Base-by-base conservation (phyloP, 2,329 filamentous ascomycete genomes). In the Graphiopsis chlorocephala region DNA sequence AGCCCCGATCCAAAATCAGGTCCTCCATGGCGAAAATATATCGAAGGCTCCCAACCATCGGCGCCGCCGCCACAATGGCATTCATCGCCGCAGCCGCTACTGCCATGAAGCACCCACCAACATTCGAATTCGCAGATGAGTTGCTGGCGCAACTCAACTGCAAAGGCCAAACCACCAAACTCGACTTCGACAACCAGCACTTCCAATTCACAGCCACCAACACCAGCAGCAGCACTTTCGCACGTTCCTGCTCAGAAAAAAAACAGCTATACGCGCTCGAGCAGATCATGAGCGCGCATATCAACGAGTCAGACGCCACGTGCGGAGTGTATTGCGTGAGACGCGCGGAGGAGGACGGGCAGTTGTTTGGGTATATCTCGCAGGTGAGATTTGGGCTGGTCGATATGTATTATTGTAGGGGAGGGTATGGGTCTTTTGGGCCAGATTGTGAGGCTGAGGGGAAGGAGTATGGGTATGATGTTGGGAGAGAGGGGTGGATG, bases 321-420 rank as follows among this genome's bases (percentile, higher is more conserved):
- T 52, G 26, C 26, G 26, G 48, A n/a, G 48, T 52, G 15, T 52
- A 15, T 14, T 52, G 48, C 48, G 11, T 29, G 23, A 15, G 48
- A 52, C 4, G 17, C 3, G 48, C 25, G 1, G 38, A 42, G n/a
- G 15, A 3, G 1, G 26, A 26, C 3, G 48, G 48, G 2, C 15
- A 52, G 15, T 26, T 6, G 48, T 29, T 52, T 31, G 47, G 47
- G 12, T 50, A 50, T 26, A 50, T 50, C 3, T 50, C 47, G 25
- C 47, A 28, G 8, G 47, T 50, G 6, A 14, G 26, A 15, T 3
- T 1, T 8, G 47, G 47, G 12, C 14, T 48, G 53, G 48, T 50
- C 15, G 42, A 53, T 47, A 65, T 65, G 63, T 61, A 61, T 53
- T 50, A 65, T 31, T 58, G 53, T 28, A 47, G 58, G 20, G 58